Evolutionary conservation across 2,329 filamentous ascomycete genomes (phyloP), one percentile per base, ranked within the genome.

Genomic region (Lecanicillium sp.): DNA sequence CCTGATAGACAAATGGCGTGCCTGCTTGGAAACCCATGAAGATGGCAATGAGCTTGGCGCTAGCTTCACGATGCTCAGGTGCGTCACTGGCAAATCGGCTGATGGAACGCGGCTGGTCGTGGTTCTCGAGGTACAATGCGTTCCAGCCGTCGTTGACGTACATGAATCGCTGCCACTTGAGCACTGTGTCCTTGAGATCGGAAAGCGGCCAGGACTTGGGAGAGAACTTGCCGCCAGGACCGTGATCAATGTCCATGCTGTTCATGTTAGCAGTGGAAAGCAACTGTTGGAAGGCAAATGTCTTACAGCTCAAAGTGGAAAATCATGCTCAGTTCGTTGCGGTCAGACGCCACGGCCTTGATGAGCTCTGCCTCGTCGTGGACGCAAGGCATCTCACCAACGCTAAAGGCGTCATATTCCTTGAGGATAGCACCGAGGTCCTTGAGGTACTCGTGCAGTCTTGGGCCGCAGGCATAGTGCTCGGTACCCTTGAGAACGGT

Each of bases 1-100:
- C 80, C 53, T 83, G 79, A 51, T 81, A 83, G n/a, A 83, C 59
- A 50, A 80, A 83, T 0, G 78, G 65, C 0, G 80, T 82, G 13
- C 79, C 80, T 3, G 72, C 67, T 45, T 80, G 72, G 35, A 76
- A 63, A 3, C 63, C 66, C 42, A 78, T 63, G 44, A 79, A 67
- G 8, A 73, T 63, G 15, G 76, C 70, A 13, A 83, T 59, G 57
- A 81, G 68, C 57, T 82, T 82, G 9, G 71, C 72, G 14, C 73
- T 70, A 6, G 60, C 52, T 8, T 57, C 55, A 9, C 74, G 65
- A 47, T 70, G 57, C 48, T 68, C 58, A 4, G 70, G 67, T n/a
- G 59, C 59, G 27, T 74, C 70, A 32, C 64, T 59, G 5, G 64
- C 64, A 43, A 71, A 80, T 14, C 75, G 67, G 40, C 72, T 72